Evolutionary conservation across 495 filamentous ascomycete species (phyloP).

Genomic region (Cudoniella acicularis): DNA sequence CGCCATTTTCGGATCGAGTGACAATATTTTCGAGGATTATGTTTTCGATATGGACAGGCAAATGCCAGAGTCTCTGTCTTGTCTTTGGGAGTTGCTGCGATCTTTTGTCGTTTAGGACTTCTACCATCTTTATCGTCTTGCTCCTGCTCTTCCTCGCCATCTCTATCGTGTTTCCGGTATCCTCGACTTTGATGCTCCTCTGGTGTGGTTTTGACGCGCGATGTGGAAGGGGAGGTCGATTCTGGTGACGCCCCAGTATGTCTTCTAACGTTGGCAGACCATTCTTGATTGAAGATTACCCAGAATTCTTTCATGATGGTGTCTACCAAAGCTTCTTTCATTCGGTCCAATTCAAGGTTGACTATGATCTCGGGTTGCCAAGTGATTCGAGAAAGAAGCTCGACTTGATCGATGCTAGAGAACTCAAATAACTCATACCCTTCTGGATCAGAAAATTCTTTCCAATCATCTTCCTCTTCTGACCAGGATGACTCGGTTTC

Average conservation of each 20-base stretch:
- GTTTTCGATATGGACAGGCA: conserved; percentile 13
- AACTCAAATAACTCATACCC: too few relatives aligned
- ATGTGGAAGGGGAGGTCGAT: background rate
- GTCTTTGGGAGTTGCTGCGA: background rate
- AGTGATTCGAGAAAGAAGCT: too few relatives aligned
- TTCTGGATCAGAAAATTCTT: too few relatives aligned
- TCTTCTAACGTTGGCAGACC: conserved; percentile 1
- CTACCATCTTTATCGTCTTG: background rate
- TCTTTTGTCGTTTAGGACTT: background rate
- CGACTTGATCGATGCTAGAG: too few relatives aligned
- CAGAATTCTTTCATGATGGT: conserved; percentile 14
- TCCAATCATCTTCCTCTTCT: too few relatives aligned
- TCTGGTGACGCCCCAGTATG: background rate
- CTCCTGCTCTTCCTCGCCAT: background rate
- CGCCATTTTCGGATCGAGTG: background rate
- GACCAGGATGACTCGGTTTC: too few relatives aligned
- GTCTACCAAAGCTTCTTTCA: background rate
- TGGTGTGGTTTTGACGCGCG: background rate
- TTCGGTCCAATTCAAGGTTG: background rate
- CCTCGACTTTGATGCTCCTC: background rate
- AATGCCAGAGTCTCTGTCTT: background rate
- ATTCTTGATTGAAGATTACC: conserved; percentile 8
- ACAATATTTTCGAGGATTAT: conserved; percentile 2
- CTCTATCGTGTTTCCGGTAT: background rate
- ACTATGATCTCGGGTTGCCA: too few relatives aligned